Base-by-base conservation (phyloP, 1,139 yeast genomes). In the Geotrichum restrictum region DNA sequence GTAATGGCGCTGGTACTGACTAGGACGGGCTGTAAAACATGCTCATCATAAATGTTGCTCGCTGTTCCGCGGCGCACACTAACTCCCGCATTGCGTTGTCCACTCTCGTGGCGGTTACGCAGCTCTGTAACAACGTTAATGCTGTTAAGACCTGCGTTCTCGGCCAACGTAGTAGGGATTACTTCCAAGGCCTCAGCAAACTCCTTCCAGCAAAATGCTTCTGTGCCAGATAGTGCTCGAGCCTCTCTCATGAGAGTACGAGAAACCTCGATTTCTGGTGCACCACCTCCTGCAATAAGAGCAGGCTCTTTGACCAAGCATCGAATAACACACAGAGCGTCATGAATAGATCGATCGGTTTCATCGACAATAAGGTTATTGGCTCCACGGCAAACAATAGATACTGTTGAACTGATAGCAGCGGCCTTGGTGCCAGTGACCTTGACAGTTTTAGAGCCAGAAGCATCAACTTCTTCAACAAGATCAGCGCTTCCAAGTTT, bases 231-330 rank as follows among this genome's bases (percentile, higher is more conserved):
- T 59, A 88, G 75, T 46, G 81, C 74, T 57, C 85, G 80, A 19
- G 96, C 78, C 70, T 91, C 97, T 64, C 82, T 83, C 69, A 81
- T 76, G 62, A 93, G 74, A 24, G 82, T 81, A 64, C 95, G 82
- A 4, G 98, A 84, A n/a, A 91, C 85, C 74, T 93, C 98, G 61
- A 93, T 82, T 73, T 93, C 99, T 46, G 98, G 96, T 4, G 98
- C 98, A 62, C 98, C 98, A 60, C 99, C 98, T 63, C 99, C 99
- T 13, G 98, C 97, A 72, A 93, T 88, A 65, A 93, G 76, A 1
- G 96, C 98, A 67, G 82, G 86, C 71, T 89, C 93, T 69, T 93
- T 91, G 40, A 94, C 98, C 54, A 93, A 76, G 74, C 98, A 93
- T 69, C 98, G 83, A 54, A 94, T 80, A 27, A 94, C 99, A 77